phyloP scores from a whole-genome alignment of 2,329 filamentous ascomycete genomes.

The Fusarium temperatum region DNA sequence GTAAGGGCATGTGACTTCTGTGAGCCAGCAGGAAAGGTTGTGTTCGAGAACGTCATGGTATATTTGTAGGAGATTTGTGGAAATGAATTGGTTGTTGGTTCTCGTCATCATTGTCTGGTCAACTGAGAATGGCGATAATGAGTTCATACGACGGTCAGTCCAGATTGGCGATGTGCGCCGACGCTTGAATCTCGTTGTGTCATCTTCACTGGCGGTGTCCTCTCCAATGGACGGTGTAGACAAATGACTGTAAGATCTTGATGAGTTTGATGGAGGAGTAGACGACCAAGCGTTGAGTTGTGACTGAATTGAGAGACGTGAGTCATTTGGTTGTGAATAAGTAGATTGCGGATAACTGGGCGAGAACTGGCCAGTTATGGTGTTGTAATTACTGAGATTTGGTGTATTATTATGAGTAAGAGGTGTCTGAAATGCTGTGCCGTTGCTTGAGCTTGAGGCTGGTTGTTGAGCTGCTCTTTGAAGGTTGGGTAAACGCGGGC shows the following conservation, averaged over 20 bases:
- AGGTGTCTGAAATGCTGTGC: neutral
- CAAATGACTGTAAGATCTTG: neutral
- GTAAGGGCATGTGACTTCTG: slow-evolving; percentile 39
- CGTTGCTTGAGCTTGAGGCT: neutral
- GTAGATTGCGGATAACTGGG: neutral
- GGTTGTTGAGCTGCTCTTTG: neutral
- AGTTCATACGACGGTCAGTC: slow-evolving; percentile 9
- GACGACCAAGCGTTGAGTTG: slow-evolving; percentile 7
- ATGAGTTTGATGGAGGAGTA: neutral
- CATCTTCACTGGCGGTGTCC: neutral
- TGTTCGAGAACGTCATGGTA: slow-evolving; percentile 41
- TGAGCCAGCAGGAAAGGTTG: slow-evolving; percentile 40
- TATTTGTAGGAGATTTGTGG: slow-evolving; percentile 36
- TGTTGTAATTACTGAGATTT: neutral
- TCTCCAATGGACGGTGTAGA: slow-evolving; percentile 1
- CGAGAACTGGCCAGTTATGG: neutral
- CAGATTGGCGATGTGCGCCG: slow-evolving; percentile 24
- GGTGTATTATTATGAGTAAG: neutral
- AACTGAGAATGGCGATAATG: slow-evolving; percentile 33
- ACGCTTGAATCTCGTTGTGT: slow-evolving; percentile 16
- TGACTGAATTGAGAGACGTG: neutral
- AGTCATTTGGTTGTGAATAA: slow-evolving; percentile 2
- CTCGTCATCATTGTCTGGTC: slow-evolving; percentile 39
- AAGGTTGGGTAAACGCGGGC: neutral
- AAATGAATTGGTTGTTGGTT: slow-evolving; percentile 38